Base-by-base conservation (phyloP, 257 asterid species). In the Solanum sparsipilum region DNA sequence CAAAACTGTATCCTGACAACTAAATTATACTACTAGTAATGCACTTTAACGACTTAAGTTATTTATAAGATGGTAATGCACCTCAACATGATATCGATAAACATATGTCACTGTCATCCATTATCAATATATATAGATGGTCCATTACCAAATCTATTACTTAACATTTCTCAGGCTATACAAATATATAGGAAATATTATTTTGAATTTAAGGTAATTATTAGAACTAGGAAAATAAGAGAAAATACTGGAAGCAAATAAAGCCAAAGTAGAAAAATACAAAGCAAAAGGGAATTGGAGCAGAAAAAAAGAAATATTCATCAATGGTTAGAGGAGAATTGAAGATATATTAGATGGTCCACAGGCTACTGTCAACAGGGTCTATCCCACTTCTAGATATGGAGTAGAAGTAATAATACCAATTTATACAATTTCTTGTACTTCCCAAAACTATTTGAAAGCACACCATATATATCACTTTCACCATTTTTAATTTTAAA, bases 181-280 rank as follows among this genome's bases (percentile, higher is more conserved):
- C 18, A 38, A 13, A 12, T 23, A 75, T n/a, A 23, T 76, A 79
- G 36, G 38, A 79, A 48, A 16, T 48, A 9, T 27, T 36, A 21
- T 74, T 73, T 74, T 18, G 5, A 81, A 29, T 2, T 44, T 3
- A 82, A 82, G 31, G 85, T 48, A 82, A 82, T 18, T 27, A 38
- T 76, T 76, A 74, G 48, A 9, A 39, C 31, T 39, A n/a, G 21
- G 68, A 20, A 29, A 48, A 79, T 7, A 18, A 44, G 41, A 18
- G 70, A 27, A 44, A 79, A 82, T 82, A 48, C 85, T 82, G 27
- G 21, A 41, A 27, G 31, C 85, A 82, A 82, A 48, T 82, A 82
- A 82, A 46, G 85, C 85, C 85, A 82, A 76, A 48, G 85, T 82
- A 82, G 44, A 82, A 82, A 48, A 82, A 82, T 82, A 82, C 85